phyloP scores from a whole-genome alignment of 2,329 filamentous ascomycete species.

The Bisporella sp. region DNA sequence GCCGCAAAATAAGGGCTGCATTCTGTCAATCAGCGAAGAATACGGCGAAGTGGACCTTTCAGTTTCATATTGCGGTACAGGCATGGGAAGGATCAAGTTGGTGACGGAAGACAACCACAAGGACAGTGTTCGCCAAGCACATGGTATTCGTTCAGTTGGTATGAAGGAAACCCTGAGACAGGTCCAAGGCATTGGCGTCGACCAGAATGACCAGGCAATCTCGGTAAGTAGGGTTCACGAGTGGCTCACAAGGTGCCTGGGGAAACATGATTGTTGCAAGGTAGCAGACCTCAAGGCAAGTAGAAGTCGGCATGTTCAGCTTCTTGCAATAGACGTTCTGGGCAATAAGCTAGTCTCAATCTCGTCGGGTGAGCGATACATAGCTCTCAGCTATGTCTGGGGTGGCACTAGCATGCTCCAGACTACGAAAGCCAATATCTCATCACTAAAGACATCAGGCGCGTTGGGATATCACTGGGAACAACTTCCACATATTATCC shows the following conservation, averaged over 20 bases:
- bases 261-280: not conserved
- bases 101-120: not conserved
- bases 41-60: not conserved
- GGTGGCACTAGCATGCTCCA: not conserved
- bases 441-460: not conserved
- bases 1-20: too few relatives aligned
- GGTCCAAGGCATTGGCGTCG: too few relatives aligned
- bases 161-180: not conserved
- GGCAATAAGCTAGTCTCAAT: not conserved
- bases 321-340: conserved; percentile 2
- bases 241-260: not conserved
- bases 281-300: not conserved
- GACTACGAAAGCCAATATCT: not conserved
- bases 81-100: not conserved
- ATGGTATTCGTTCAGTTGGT: not conserved
- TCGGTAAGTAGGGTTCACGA: too few relatives aligned
- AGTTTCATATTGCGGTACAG: too few relatives aligned
- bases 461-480: not conserved
- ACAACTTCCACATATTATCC: not conserved
- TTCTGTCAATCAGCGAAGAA: not conserved
- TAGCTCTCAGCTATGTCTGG: conserved; percentile 4
- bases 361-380: not conserved
- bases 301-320: not conserved
- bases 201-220: too few relatives aligned
- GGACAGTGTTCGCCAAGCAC: not conserved